Evolutionary conservation across 2,329 filamentous ascomycete genomes (phyloP).

Genomic region (Cercospora sp.): DNA sequence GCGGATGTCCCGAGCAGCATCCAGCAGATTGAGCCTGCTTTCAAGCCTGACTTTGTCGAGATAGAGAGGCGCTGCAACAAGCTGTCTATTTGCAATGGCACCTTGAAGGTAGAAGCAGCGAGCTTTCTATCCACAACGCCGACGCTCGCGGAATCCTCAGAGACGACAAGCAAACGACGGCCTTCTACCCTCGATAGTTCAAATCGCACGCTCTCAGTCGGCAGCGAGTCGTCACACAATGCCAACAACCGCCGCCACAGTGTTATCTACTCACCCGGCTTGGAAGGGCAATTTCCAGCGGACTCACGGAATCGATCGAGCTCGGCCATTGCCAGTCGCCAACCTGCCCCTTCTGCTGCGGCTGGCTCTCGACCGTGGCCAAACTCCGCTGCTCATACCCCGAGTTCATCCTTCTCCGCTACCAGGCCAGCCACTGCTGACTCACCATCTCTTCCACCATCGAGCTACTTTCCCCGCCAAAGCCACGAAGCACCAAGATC

Average conservation of each 20-base stretch:
- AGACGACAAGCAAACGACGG: constrained; percentile 38
- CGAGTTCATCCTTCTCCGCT: constrained; percentile 44
- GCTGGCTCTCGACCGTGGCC: constrained; percentile 41
- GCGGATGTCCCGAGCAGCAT: constrained; percentile 65
- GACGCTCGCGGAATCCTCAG: constrained; percentile 39
- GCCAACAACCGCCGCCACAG: constrained; percentile 56
- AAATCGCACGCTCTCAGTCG: constrained; percentile 43
- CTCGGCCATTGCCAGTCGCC: constrained; percentile 55
- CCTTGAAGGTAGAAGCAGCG: constrained; percentile 59
- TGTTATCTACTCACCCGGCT: constrained; percentile 58
- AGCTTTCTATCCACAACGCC: constrained; percentile 58
- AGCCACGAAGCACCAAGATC: constrained; percentile 32
- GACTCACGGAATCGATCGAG: constrained; percentile 54
- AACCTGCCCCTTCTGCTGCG: constrained; percentile 38
- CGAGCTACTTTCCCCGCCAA: constrained; percentile 26
- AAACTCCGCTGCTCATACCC: constrained; percentile 48
- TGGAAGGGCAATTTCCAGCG: constrained; percentile 18
- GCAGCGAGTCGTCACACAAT: constrained; percentile 38
- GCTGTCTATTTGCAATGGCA: constrained; percentile 77
- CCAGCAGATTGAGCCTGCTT: constrained; percentile 72
- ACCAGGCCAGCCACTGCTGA: constrained; percentile 41
- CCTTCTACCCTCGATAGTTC: constrained; percentile 42
- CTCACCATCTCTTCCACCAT: constrained; percentile 25
- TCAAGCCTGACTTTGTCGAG: constrained; percentile 75
- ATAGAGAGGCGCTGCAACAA: constrained; percentile 70